Conservation (phyloP, 2,329 filamentous ascomycete species). For the Passalora sequoiae region DNA sequence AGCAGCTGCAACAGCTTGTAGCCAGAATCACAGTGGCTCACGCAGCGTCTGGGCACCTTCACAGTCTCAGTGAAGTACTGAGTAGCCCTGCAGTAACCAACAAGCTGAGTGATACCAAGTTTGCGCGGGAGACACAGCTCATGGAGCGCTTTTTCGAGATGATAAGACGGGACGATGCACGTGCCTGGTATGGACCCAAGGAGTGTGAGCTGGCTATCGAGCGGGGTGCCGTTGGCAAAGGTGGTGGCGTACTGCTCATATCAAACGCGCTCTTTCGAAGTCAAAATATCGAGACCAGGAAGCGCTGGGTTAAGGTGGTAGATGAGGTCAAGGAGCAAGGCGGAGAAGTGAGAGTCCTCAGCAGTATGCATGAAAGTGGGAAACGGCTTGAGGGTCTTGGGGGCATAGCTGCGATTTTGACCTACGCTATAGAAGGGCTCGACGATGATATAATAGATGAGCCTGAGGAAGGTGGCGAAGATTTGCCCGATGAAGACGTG, state of each 20-base stretch:
- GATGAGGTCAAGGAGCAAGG: constrained; percentile 80
- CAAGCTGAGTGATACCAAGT: constrained; percentile 80
- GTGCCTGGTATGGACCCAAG: constrained; percentile 81
- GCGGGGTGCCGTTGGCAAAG: constrained; percentile 81
- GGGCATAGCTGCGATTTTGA: constrained; percentile 82
- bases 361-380: constrained; percentile 90
- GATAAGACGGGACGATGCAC: constrained; percentile 76
- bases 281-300: constrained; percentile 68
- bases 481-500: constrained; percentile 16
- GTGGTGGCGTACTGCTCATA: constrained; percentile 78
- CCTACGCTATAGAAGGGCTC: constrained; percentile 83
- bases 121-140: constrained; percentile 71
- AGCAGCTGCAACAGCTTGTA: constrained; percentile 59
- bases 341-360: constrained; percentile 82
- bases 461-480: constrained; percentile 18
- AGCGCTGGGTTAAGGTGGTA: constrained; percentile 76
- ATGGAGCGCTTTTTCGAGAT: constrained; percentile 80
- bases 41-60: constrained; percentile 76
- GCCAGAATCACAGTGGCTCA: constrained; percentile 69
- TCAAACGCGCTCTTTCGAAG: constrained; percentile 84
- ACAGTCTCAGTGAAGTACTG: constrained; percentile 82
- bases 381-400: constrained; percentile 76
- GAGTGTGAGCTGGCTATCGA: constrained; percentile 79
- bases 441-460: constrained; percentile 48
- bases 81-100: constrained; percentile 71